Evolutionary conservation across 2,329 filamentous ascomycete genomes (phyloP), one percentile per base, ranked within the genome.

Genomic region (Phialophora chinensis): DNA sequence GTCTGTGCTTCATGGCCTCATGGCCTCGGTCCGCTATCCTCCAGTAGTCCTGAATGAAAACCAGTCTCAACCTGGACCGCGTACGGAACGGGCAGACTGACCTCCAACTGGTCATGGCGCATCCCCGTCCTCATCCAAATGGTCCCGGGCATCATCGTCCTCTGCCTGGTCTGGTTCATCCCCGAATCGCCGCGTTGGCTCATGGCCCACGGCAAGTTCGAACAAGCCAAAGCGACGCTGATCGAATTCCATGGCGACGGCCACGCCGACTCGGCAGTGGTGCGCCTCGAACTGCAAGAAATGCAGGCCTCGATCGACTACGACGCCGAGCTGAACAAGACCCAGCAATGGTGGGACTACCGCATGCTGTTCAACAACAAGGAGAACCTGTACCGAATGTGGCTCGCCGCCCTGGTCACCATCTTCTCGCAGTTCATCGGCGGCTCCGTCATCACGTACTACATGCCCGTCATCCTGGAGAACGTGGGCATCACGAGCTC

Each of bases 181-280:
- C 87, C 87, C 0, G 87, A 89, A 72, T 87, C 77, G 25, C 50
- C 50, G 1, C 23, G 50, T 17, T 27, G 27, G 50, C 79, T 88
- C 23, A 85, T 87, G 60, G 82, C 83, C 63, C 83, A 87, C 65
- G 84, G 86, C 66, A 82, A 83, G 7, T 79, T 83, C 14, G 85
- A 87, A 23, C 82, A 88, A 69, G 86, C 85, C 0, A 77, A 84
- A n/a, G 77, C 80, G 3, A 83, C 86, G 3, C 90, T 66, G 6
- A 80, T 83, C 5, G 84, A 83, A 66, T 86, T 86, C 70, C 88
- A 88, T 55, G 87, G 85, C 2, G 82, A 87, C 69, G 79, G 80
- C 77, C 23, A 58, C 64, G 1, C 67, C 74, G 31, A 72, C 71
- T 14, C 62, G 69, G 27, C 75, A 23, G 50, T 72, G 58, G 75